Evolutionary conservation across 495 filamentous ascomycete genomes (phyloP).

Genomic region (Hypoxylon trugodes): DNA sequence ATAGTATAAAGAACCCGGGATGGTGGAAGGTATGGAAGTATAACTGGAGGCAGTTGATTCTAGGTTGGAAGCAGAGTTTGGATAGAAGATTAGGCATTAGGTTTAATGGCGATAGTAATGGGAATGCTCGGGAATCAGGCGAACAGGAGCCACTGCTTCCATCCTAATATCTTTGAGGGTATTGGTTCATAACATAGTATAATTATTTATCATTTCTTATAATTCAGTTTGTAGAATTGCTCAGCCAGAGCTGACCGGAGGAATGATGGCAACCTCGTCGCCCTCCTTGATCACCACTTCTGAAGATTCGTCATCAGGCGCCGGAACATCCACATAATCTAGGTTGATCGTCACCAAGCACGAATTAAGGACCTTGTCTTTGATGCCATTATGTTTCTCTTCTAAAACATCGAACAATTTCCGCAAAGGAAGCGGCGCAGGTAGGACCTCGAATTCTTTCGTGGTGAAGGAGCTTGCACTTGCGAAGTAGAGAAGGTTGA

Average conservation of each 20-base stretch:
- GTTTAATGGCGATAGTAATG: neutral
- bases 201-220: neutral
- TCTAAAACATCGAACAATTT: conserved; percentile 79
- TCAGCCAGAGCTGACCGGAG: conserved; percentile 90
- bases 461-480: conserved; percentile 75
- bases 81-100: neutral
- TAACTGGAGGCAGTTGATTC: conserved; percentile 15
- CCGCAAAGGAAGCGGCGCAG: conserved; percentile 73
- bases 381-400: conserved; percentile 80
- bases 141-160: conserved; percentile 38
- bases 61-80: conserved; percentile 1
- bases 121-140: neutral
- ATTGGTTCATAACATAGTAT: neutral
- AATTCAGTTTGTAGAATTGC: neutral
- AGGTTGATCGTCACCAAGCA: conserved; percentile 88
- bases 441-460: conserved; percentile 73
- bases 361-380: conserved; percentile 71
- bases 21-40: conserved; percentile 49
- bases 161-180: neutral
- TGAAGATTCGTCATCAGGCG: conserved; percentile 45
- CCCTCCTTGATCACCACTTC: conserved; percentile 71
- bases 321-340: conserved; percentile 80
- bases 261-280: conserved; percentile 94
- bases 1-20: conserved; percentile 34
- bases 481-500: conserved; percentile 90